These are phyloP conservation scores for Cyamopsis tetragonoloba DNA, from an alignment of 306 rosid species.

Conservation along the genomic window DNA sequence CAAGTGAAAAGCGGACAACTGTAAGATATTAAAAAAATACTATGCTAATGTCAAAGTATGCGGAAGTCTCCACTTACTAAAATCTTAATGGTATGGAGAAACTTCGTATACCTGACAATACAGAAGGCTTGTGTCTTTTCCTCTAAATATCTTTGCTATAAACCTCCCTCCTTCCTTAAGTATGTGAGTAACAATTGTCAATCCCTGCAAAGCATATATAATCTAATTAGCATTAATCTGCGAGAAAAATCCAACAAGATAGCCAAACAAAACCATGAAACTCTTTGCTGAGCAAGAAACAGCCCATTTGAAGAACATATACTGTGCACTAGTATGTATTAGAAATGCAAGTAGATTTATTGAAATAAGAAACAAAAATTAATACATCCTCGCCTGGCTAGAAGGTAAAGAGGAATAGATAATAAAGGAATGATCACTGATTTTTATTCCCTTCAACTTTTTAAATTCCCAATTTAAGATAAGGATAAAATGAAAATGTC, in stretches of 20 bases:
- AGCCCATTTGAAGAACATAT: not conserved
- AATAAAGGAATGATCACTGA: not conserved
- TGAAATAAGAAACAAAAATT: not conserved
- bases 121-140: conserved; percentile 91
- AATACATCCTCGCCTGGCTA: not conserved
- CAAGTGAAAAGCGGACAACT: not conserved
- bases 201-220: conserved; percentile 57
- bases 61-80: not conserved
- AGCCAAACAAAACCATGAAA: conserved; percentile 3
- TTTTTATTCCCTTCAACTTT: conserved; percentile 1
- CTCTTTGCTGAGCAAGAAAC: not conserved
- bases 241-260: conserved; percentile 5
- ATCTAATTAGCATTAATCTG: conserved; percentile 26
- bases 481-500: not conserved
- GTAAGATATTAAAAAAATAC: not conserved
- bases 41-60: not conserved
- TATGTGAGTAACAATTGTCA: conserved; percentile 87
- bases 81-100: conserved; percentile 16
- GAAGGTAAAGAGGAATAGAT: not conserved
- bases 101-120: conserved; percentile 76
- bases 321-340: not conserved
- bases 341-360: not conserved
- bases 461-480: not conserved
- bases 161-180: conserved; percentile 94
- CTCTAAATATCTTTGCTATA: conserved; percentile 95